Conservation (phyloP, 2,329 filamentous ascomycete genomes). For the Waltergamsia citrina region DNA sequence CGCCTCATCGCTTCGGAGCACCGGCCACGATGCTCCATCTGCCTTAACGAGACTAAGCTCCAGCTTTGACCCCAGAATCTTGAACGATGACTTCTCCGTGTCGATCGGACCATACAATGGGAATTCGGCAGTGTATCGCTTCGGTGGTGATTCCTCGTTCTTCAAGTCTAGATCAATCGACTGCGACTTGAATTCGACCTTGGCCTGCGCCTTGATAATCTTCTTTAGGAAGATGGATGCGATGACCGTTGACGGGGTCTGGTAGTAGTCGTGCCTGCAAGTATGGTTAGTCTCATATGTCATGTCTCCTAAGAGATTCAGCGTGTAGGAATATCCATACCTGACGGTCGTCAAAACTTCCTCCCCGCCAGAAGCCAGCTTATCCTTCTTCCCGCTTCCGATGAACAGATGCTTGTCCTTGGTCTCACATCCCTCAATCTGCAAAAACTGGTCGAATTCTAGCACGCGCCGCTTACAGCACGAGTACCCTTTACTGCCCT, state of each 20-base stretch:
- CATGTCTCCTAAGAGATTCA: neutral
- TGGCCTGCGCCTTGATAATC: slow-evolving; percentile 74
- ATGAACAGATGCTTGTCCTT: slow-evolving; percentile 80
- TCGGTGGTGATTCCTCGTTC: slow-evolving; percentile 69
- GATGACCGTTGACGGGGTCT: slow-evolving; percentile 76
- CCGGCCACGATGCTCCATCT: slow-evolving; percentile 75
- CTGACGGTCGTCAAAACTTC: slow-evolving; percentile 72
- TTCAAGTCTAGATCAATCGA: slow-evolving; percentile 68
- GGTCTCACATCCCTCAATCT: slow-evolving; percentile 81
- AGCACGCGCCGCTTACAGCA: slow-evolving; percentile 94
- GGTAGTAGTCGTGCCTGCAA: slow-evolving; percentile 74
- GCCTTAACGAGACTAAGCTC: slow-evolving; percentile 67
- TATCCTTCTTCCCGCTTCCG: slow-evolving; percentile 60
- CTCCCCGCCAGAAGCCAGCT: slow-evolving; percentile 39
- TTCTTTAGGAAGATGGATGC: slow-evolving; percentile 95
- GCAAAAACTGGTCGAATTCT: slow-evolving; percentile 97
- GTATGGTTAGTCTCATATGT: neutral
- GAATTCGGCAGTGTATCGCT: slow-evolving; percentile 68
- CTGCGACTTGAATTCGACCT: slow-evolving; percentile 56
- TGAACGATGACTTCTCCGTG: slow-evolving; percentile 63
- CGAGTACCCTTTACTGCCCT: slow-evolving; percentile 94
- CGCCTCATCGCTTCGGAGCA: slow-evolving; percentile 68
- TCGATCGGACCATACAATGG: slow-evolving; percentile 73
- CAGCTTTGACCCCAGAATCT: slow-evolving; percentile 81
- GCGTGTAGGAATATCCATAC: slow-evolving; percentile 35